Evolutionary conservation across 495 filamentous ascomycete species (phyloP).

Genomic region (Aspergillus affinis): DNA sequence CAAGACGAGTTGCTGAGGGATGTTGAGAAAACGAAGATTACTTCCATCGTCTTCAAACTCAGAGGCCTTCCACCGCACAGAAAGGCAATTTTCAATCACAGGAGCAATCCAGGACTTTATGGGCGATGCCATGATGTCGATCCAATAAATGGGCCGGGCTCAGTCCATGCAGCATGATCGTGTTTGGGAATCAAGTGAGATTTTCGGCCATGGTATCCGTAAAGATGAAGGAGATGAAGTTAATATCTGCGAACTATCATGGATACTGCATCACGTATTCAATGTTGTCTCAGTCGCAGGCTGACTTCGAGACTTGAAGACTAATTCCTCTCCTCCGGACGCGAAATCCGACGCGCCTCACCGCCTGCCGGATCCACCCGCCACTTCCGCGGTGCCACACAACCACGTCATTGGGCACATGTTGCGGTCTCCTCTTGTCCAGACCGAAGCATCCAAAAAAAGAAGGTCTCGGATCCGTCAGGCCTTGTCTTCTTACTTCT

Average conservation of each 20-base stretch:
- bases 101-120: constrained; percentile 32
- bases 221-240: too few species aligned
- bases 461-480: not conserved
- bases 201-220: not conserved
- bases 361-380: constrained; percentile 11
- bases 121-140: constrained; percentile 29
- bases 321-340: not conserved
- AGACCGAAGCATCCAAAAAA: not conserved
- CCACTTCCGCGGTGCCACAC: constrained; percentile 5
- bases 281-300: not conserved
- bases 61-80: constrained; percentile 14
- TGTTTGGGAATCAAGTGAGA: not conserved
- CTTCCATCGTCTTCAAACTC: constrained; percentile 41
- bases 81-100: constrained; percentile 30
- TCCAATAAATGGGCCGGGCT: constrained; percentile 3
- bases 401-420: constrained; percentile 40
- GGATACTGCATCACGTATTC: not conserved
- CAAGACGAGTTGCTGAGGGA: constrained; percentile 16
- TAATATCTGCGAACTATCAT: not conserved
- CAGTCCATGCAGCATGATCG: constrained; percentile 2
- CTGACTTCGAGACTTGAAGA: not conserved
- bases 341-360: constrained; percentile 10
- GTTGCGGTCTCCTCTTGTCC: not conserved
- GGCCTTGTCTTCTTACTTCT: not conserved
- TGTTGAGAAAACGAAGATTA: constrained; percentile 33